Base-by-base conservation (phyloP, 805 yeast species). In the Wickerhamiella galacta region DNA sequence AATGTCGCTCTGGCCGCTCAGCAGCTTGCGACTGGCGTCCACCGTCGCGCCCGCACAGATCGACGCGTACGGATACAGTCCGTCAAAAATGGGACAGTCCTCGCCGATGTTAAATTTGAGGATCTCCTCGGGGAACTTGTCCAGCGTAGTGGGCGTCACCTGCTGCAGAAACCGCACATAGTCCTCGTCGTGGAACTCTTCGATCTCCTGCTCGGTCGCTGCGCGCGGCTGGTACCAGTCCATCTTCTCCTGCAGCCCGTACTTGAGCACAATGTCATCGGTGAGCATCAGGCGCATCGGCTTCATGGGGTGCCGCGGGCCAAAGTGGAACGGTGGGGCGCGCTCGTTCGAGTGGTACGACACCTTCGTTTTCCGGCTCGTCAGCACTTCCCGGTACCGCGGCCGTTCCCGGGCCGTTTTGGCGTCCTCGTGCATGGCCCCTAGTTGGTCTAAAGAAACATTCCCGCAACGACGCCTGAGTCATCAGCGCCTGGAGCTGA, bases 221-320 rank as follows among this genome's bases (percentile, higher is more conserved):
- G 96, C 95, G 55, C 83, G 85, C 27, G 96, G 95, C 32, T 95
- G 69, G 56, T 85, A 85, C 31, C 90, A 81, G 53, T 90, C 96
- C 95, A 90, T 87, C 58, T 87, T 79, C 56, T 85, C 82, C 61
- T 90, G 85, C 33, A 90, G 66, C 1, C 95, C 96, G 55, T 90
- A 90, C 58, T 87, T 85, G 93, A 90, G 87, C 43, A 90, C 80
- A 48, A 90, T 65, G 26, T 93, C 81, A 56, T 90, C 96, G 6
- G 96, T 93, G 93, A 90, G 85, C 71, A 96, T 77, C 60, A 90
- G 83, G 52, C 98, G 73, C 56, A 87, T 95, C 16, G 98, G 98
- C 54, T 90, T 90, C 98, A 90, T 90, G 25, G 95, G 95, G 56
- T 90, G 98, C 19, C 95, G 95, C 4, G 95, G 90, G 36, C 96